These are phyloP conservation scores for Fusarium sp. DNA, from an alignment of 2,329 filamentous ascomycete species.

Conservation along the genomic window DNA sequence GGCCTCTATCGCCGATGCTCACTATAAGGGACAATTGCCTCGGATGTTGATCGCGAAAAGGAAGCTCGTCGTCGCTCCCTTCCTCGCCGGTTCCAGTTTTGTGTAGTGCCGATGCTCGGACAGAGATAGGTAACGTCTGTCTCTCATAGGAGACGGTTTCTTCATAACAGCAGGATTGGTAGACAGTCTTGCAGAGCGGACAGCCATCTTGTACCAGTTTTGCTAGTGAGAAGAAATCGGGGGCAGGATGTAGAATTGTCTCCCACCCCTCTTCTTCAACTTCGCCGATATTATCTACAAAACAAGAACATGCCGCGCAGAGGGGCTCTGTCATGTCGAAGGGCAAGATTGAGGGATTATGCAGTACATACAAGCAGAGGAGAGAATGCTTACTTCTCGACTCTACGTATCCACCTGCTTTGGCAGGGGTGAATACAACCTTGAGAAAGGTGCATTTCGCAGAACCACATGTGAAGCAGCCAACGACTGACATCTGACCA, in stretches of 20 bases:
- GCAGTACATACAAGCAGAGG: not conserved
- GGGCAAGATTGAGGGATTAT: not conserved
- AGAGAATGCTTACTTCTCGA: not conserved
- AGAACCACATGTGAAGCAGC: not conserved
- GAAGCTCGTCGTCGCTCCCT: not conserved
- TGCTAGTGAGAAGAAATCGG: not conserved
- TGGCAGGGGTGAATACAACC: not conserved
- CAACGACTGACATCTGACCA: not conserved
- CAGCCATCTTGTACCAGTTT: not conserved
- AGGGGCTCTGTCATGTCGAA: not conserved
- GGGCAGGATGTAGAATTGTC: not conserved
- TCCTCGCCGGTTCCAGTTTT: not conserved
- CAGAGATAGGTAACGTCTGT: not conserved
- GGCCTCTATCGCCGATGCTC: not conserved
- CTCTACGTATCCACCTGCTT: not conserved
- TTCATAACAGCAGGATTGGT: not conserved
- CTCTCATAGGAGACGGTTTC: not conserved
- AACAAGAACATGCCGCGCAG: conserved; percentile 3
- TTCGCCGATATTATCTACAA: not conserved
- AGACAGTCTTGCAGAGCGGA: not conserved
- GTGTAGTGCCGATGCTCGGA: not conserved
- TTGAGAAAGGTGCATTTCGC: not conserved
- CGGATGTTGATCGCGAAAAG: not conserved
- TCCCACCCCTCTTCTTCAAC: not conserved
- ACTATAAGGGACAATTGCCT: not conserved